A percentile compares a stretch with the other conserved stretches of the same genome.
Conservation (phyloP, 2,329 filamentous ascomycete genomes). For the Tothia fuscella region DNA sequence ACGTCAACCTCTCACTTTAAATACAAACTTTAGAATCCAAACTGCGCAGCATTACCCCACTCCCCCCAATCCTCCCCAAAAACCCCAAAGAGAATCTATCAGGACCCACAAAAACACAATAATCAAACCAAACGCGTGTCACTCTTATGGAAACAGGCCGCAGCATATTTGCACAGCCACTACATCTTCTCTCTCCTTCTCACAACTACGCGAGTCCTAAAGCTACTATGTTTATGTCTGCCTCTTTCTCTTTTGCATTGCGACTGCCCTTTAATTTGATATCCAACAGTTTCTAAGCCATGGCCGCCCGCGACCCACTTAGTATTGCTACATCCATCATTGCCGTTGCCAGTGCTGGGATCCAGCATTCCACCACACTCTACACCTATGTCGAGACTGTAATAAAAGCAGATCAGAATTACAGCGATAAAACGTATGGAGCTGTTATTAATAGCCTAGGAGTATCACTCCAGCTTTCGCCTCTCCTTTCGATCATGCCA, state of each 20-base stretch:
- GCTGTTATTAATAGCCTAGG: too few relatives aligned
- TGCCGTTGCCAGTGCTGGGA: background rate
- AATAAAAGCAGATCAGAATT: background rate
- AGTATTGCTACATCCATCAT: background rate
- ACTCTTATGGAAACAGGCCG: background rate
- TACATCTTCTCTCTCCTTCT: background rate
- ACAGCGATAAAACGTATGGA: too few relatives aligned
- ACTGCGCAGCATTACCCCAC: too few relatives aligned
- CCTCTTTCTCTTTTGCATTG: background rate
- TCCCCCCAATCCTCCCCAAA: too few relatives aligned
- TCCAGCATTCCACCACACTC: background rate
- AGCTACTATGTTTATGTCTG: background rate
- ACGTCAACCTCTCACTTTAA: too few relatives aligned
- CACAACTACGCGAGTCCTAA: background rate
- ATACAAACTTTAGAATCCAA: too few relatives aligned
- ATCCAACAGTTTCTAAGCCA: background rate
- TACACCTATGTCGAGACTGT: background rate
- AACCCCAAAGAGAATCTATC: too few relatives aligned
- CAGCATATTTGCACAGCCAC: background rate
- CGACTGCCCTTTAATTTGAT: background rate
- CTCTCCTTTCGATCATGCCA: too few relatives aligned
- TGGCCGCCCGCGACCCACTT: background rate
- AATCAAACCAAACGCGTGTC: too few relatives aligned
- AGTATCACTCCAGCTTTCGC: too few relatives aligned
- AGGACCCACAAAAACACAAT: too few relatives aligned